Evolutionary conservation across 345 rosid genomes (phyloP), one percentile per base, ranked within the genome.

Genomic region (Eucalyptus urophylla): DNA sequence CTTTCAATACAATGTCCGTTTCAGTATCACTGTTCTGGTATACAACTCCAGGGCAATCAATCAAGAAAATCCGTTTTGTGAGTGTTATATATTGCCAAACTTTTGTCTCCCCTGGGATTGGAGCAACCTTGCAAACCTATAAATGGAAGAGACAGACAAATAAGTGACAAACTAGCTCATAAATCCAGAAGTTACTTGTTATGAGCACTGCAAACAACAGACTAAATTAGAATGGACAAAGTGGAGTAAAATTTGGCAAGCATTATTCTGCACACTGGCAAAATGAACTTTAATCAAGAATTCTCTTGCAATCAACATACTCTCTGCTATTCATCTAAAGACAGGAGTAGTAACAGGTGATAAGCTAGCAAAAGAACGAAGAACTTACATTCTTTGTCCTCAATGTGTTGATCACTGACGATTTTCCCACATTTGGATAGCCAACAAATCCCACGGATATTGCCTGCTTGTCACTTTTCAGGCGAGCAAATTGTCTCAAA

Each of bases 101-200:
- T 92, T 97, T 97, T 15, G 99, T 98, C 94, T 98, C 99, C 88
- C 99, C 99, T 3, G 99, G 99, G 90, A 98, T 97, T 43, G 99
- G 99, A 91, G 99, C 99, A 89, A 96, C 99, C 93, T 95, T 98
- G 95, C 99, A 97, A 88, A 98, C 99, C 99, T 97, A 53, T 62
- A 43, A 14, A 86, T 6, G 31, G 19, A 90, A 88, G 69, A 62
- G n/a, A 43, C 27, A 58, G 86, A 80, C 49, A 69, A 43, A 16
- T 80, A 47, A 69, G 54, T 69, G 6, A 60, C 43, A 19, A 13
- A 87, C 31, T 27, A 76, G 27, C 83, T 37, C 24, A 1, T 37
- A 76, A 76, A 76, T 76, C 27, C 2, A 40, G 29, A 76, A 76
- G 15, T 40, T 76, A 76, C 47, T 40, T 40, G 5, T 21, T 76